Evolutionary conservation across 2,329 filamentous ascomycete species (phyloP).

Genomic region (Xylariaceae sp.): DNA sequence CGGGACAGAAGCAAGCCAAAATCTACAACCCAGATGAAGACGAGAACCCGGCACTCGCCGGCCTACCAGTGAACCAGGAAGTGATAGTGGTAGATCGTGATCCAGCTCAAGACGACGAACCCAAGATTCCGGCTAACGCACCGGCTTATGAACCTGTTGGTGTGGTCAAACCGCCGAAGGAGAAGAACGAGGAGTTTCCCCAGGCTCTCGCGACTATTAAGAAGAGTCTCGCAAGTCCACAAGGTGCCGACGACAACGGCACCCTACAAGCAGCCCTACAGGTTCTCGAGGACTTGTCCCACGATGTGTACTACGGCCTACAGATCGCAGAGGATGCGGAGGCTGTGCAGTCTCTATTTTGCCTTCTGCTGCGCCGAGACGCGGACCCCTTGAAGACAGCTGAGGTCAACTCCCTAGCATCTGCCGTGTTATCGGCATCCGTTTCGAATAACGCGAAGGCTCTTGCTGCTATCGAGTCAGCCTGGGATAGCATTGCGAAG

Average conservation of each 20-base stretch:
- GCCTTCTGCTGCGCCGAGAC: conserved; percentile 42
- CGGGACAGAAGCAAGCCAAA: conserved; percentile 60
- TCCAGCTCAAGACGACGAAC: conserved; percentile 26
- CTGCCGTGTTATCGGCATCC: conserved; percentile 51
- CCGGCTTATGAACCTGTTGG: conserved; percentile 55
- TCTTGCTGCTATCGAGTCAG: conserved; percentile 44
- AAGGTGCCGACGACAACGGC: conserved; percentile 17
- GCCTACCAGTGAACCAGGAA: conserved; percentile 48
- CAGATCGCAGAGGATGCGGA: conserved; percentile 54
- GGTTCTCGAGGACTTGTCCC: conserved; percentile 57
- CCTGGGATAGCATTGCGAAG: conserved; percentile 42
- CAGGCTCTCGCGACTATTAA: conserved; percentile 48
- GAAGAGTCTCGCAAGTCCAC: conserved; percentile 32
- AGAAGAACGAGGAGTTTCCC: conserved; percentile 39
- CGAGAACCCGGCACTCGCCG: conserved; percentile 41
- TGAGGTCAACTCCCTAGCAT: conserved; percentile 45
- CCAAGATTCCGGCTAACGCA: conserved; percentile 43
- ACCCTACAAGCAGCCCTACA: conserved; percentile 48
- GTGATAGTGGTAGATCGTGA: conserved; percentile 52
- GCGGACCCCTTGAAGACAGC: conserved; percentile 24
- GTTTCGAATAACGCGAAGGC: conserved; percentile 63
- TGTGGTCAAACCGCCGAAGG: conserved; percentile 48
- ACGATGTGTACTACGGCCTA: conserved; percentile 65
- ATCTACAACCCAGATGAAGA: conserved; percentile 54
- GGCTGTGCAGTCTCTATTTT: conserved; percentile 51